Evolutionary conservation across 345 rosid genomes (phyloP).

Genomic region (Aurinia saxatilis): DNA sequence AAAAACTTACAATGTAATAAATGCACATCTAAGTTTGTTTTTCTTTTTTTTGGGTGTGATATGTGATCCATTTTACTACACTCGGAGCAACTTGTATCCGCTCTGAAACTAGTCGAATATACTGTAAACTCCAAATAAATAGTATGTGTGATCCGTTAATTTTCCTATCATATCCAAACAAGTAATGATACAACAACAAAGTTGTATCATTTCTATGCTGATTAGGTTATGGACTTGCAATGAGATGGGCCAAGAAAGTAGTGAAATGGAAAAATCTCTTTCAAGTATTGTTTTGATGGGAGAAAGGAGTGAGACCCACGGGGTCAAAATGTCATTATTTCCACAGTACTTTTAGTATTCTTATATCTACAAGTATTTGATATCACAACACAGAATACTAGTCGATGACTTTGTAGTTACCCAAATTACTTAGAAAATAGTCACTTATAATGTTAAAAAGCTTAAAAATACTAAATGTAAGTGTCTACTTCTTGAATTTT

Average conservation of each 20-base stretch:
- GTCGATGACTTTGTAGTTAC: background rate
- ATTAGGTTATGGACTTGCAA: background rate
- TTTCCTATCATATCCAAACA: background rate
- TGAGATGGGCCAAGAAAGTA: constrained; percentile 3
- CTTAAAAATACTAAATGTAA: background rate
- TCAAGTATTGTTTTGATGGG: background rate
- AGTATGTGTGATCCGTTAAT: background rate
- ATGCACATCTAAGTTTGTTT: too few species aligned
- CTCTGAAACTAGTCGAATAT: too few species aligned
- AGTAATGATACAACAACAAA: background rate
- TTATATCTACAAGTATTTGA: background rate
- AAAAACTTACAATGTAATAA: too few species aligned
- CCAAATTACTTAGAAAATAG: background rate
- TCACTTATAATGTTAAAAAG: background rate
- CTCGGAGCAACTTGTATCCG: too few species aligned
- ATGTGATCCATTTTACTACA: too few species aligned
- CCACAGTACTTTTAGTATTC: constrained; percentile 9
- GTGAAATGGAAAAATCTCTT: background rate
- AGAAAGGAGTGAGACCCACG: constrained; percentile 4
- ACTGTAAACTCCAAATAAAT: too few species aligned
- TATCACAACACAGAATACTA: background rate
- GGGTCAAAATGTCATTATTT: background rate
- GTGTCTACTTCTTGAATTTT: background rate
- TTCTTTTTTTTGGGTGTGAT: too few species aligned
- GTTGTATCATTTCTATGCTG: background rate